phyloP scores from a whole-genome alignment of 2,329 filamentous ascomycete genomes.

The Thielaviopsis populi region DNA sequence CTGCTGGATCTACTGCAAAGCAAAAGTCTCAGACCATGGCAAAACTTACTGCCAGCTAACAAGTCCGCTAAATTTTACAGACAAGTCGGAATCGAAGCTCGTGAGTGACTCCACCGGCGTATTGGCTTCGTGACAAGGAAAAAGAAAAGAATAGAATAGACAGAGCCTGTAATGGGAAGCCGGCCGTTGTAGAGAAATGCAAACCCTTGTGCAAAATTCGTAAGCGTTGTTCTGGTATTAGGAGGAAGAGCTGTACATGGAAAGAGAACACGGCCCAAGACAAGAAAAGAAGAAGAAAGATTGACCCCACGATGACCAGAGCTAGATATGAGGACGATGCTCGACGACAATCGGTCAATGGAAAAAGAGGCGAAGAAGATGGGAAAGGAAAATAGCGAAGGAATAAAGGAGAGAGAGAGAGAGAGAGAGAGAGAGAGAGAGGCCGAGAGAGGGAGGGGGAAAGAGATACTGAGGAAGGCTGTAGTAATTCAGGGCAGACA shows the following conservation, averaged over 20 bases:
- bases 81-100: slow-evolving; percentile 2
- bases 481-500: slow-evolving; percentile 4
- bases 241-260: slow-evolving; percentile 15
- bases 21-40: neutral
- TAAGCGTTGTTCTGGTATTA: slow-evolving; percentile 11
- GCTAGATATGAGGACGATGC: slow-evolving; percentile 12
- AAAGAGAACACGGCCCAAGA: slow-evolving; percentile 15
- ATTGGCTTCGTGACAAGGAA: neutral
- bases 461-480: neutral
- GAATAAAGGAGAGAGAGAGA: neutral
- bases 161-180: neutral
- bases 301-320: slow-evolving; percentile 15
- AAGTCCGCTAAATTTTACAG: slow-evolving; percentile 1
- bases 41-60: slow-evolving; percentile 8
- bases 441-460: neutral
- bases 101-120: neutral
- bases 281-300: slow-evolving; percentile 10
- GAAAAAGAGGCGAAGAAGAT: neutral
- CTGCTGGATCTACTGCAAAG: neutral
- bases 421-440: neutral
- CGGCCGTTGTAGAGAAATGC: neutral
- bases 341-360: slow-evolving; percentile 7
- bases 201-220: neutral
- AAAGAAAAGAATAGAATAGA: slow-evolving; percentile 1
- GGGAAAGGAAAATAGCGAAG: neutral